A percentile compares a stretch with the other conserved stretches of the same genome.
Evolutionary conservation across 305 asterid species (phyloP).

Genomic region (Solanum chacoense): DNA sequence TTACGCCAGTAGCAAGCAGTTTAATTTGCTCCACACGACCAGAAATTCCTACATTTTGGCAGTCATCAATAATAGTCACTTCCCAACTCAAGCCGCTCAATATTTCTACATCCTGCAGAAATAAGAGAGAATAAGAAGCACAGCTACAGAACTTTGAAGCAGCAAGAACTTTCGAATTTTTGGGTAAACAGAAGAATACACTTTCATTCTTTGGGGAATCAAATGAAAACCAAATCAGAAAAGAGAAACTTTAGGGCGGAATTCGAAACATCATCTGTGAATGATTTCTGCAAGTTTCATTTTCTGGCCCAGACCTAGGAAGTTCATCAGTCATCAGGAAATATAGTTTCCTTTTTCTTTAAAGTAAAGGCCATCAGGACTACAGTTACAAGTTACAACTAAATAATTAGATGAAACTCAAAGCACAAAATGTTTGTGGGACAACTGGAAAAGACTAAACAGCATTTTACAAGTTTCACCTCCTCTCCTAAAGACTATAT

Average conservation of each 20-base stretch:
- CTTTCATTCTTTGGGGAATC: background rate
- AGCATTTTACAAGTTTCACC: background rate
- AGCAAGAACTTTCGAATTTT: background rate
- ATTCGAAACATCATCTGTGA: background rate
- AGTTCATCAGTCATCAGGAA: background rate
- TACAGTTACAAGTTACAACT: background rate
- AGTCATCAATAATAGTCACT: slow-evolving; percentile 48
- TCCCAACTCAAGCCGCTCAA: slow-evolving; percentile 43
- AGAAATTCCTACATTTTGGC: slow-evolving; percentile 22
- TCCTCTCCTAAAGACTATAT: background rate
- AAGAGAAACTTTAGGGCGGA: background rate
- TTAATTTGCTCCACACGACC: slow-evolving; percentile 30
- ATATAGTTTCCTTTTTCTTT: background rate
- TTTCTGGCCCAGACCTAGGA: background rate
- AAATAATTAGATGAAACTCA: background rate
- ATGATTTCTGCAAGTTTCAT: background rate
- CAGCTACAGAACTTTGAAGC: slow-evolving; percentile 6
- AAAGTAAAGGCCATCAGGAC: background rate
- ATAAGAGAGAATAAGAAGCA: slow-evolving; percentile 5
- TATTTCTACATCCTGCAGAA: slow-evolving; percentile 46
- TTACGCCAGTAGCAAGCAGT: slow-evolving; percentile 29
- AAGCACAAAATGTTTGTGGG: background rate
- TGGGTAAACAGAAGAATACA: background rate
- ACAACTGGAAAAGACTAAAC: background rate
- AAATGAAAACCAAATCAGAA: background rate